Base-by-base conservation (phyloP, 1,284 basidiomycete species). In the Chiua sp. region DNA sequence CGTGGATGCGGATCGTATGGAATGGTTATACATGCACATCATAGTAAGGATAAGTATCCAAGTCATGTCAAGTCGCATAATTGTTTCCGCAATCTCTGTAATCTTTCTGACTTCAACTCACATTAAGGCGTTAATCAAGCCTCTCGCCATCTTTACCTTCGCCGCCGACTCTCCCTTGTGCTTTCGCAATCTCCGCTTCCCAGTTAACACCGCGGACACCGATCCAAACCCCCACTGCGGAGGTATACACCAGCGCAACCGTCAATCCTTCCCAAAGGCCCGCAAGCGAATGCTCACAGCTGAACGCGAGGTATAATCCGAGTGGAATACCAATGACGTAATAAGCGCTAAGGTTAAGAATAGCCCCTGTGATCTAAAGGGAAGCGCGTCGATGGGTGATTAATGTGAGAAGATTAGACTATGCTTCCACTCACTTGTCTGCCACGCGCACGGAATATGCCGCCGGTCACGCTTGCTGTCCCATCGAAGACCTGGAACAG, bases 401-500 rank as follows among this genome's bases (percentile, higher is more conserved):
- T 23, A 35, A 37, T 62, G 53, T 20, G 15, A 4, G 55, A 23
- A 48, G n/a, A 37, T 58, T 33, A 1, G 11, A n/a, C 44, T 32
- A n/a, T n/a, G n/a, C n/a, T n/a, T n/a, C n/a, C n/a, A 10, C 74
- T 35, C 56, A 80, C 83, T 74, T 89, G 89, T 72, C 91, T 90
- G 18, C 94, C 94, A 42, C 87, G 79, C 1, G 93, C 88, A 54
- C 94, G 85, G 57, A 96, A 80, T 62, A 96, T 84, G 7, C 94
- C 92, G n/a, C 82, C 83, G 0, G 85, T 82, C 12, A 94, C 84
- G 1, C 83, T 87, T 26, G 82, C 73, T 20, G 88, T 80, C 13
- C 88, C 92, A 68, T 97, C 95, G 59, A 90, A 87, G 5, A 94
- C 86, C 72, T 95, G 93, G 83, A 93, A 94, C 39, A 94, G 81